Evolutionary conservation across 192 early-diverging fungal species (phyloP), one percentile per base, ranked within the genome.

Genomic region (Spinellus fusiger): DNA sequence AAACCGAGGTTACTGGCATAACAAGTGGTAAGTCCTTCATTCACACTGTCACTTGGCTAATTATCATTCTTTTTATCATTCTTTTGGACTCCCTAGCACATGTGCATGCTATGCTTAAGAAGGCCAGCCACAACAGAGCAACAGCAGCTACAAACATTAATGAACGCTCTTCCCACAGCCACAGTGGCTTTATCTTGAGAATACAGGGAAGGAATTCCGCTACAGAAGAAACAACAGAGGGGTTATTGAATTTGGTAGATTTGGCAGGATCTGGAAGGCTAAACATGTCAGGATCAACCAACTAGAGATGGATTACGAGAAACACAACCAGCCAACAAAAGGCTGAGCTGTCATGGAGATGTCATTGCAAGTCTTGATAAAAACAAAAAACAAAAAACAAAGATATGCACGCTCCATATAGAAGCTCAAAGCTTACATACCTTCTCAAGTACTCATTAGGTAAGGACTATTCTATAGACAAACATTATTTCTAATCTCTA

Each of bases 301-400:
- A 87, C 82, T 16, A 93, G 94, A 4, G 91, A 97, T 53, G 78
- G 93, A 35, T 72, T 96, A 49, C 89, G 85, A 65, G 96, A 98
- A 51, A 92, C 94, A 1, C 89, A 96, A 65, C 89, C 89, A n/a
- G 97, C 97, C 63, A 98, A 98, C 74, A 94, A 93, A 74, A 91
- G 89, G 62, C 69, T 98, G 58, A 86, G 86, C n/a, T 82, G 83
- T 27, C 73, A 97, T 4, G 89, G 92, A 47, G 90, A 96, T 71
- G 96, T 98, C 4, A 96, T 98, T 59, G 81, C 82, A 35, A 89
- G 89, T n/a, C 74, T 97, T 13, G 82, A 83, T 7, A 89, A 89
- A 66, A n/a, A n/a, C n/a, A n/a, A n/a, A n/a, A n/a, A n/a, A n/a
- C n/a, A n/a, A n/a, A n/a, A n/a, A 82, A 86, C 34, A 86, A 86